Evolutionary conservation across 2,329 filamentous ascomycete genomes (phyloP).

Genomic region (Acrodontium crateriforme): DNA sequence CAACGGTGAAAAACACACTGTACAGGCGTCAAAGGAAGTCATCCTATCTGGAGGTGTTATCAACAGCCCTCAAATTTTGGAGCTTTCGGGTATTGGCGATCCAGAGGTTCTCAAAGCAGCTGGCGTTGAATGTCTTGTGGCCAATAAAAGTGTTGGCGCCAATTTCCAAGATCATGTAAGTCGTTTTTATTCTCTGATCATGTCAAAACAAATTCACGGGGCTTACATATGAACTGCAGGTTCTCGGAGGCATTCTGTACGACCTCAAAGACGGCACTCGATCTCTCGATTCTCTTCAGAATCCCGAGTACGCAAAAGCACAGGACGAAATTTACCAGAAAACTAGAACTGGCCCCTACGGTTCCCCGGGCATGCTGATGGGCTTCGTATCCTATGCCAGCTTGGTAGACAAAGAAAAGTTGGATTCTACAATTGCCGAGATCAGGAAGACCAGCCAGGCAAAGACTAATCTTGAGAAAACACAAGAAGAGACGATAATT

Average conservation of each 20-base stretch:
- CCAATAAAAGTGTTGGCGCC: conserved; percentile 40
- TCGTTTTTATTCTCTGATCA: not conserved
- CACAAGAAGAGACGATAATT: conserved; percentile 21
- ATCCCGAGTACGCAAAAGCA: conserved; percentile 22
- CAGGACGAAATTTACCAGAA: conserved; percentile 21
- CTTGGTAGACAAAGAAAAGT: conserved; percentile 16
- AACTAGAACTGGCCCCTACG: conserved; percentile 21
- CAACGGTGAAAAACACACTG: conserved; percentile 21
- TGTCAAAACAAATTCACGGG: too few species aligned
- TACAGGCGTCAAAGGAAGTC: conserved; percentile 27
- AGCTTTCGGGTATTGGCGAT: conserved; percentile 47
- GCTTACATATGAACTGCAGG: conserved; percentile 17
- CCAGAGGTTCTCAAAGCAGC: conserved; percentile 33
- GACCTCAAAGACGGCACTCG: conserved; percentile 17
- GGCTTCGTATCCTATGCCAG: conserved; percentile 22
- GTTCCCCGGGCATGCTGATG: conserved; percentile 24
- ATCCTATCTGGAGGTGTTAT: conserved; percentile 7
- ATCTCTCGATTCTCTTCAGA: conserved; percentile 22
- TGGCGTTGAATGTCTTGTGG: conserved; percentile 33
- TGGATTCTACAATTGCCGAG: conserved; percentile 18
- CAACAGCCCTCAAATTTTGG: conserved; percentile 42
- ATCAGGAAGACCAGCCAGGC: conserved; percentile 21
- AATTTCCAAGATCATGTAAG: conserved; percentile 29
- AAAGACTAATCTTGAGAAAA: conserved; percentile 22
- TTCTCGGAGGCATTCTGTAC: conserved; percentile 19